Base-by-base conservation (phyloP, 768 basidiomycete genomes). In the Lyophyllum semitale region DNA sequence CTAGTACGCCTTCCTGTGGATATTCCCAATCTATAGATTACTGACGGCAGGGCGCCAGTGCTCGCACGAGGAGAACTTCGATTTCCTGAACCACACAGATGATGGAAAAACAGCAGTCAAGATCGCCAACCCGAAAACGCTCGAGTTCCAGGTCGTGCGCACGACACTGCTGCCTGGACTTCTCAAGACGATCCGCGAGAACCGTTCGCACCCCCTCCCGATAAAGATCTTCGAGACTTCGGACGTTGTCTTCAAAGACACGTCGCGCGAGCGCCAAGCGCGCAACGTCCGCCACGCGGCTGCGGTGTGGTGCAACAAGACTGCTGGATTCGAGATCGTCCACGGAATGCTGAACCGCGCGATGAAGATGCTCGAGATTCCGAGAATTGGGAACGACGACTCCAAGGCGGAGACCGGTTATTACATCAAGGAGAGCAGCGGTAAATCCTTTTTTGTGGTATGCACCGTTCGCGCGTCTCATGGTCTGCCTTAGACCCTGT, bases 51-150 rank as follows among this genome's bases (percentile, higher is more conserved):
- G 33, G 46, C 47, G 37, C 23, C 64, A 98, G 95, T 99, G 96
- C 74, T 98, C 96, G 11, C 94, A 95, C 65, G 96, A 98, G 71
- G 97, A 99, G 75, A 98, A 98, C 76, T 99, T 98, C 67, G 89
- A 85, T 47, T 95, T 87, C 78, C 79, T 99, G 59, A 97, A 97
- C 75, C 89, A 87, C 55, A 66, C 76, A 27, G 96, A 98, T 71
- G 89, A 92, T 60, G 86, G 87, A 37, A 82, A 82, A 32, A 81
- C 83, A 20, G 96, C 90, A 1, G 86, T 98, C 58, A 90, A 89
- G 63, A 93, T 98, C 57, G 94, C 91, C 54, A 99, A 99, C 73
- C 97, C 97, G 0, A 98, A 97, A 75, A 93, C 97, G 22, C 82
- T 93, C 60, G 97, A 98, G 71, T 98, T 97, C 75, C 97, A 99